These are phyloP conservation scores for Kingdonia uniflora DNA, from an alignment of 164 flowering plant species.

Conservation along the genomic window DNA sequence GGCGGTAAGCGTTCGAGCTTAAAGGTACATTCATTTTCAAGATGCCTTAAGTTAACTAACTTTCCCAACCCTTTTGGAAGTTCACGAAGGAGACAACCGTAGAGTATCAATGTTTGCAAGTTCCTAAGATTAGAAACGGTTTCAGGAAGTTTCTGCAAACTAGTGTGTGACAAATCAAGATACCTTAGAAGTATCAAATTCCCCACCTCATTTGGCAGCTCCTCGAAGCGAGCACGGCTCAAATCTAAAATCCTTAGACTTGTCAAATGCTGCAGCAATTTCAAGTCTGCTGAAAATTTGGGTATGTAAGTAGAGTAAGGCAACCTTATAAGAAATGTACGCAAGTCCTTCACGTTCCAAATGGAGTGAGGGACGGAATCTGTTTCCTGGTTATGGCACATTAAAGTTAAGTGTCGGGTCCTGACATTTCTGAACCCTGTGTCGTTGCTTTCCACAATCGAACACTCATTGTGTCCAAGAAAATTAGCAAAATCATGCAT, in stretches of 20 bases:
- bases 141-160: background rate
- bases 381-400: background rate
- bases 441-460: background rate
- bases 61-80: constrained; percentile 3
- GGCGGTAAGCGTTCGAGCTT: background rate
- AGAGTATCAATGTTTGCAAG: constrained; percentile 1
- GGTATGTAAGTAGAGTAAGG: background rate
- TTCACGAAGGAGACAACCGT: background rate
- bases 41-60: background rate
- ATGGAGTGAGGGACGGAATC: background rate
- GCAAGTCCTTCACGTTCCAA: background rate
- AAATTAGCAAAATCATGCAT: constrained; percentile 2
- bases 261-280: background rate
- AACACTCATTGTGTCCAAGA: background rate
- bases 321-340: background rate
- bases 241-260: background rate
- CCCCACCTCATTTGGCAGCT: background rate
- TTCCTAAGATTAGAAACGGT: background rate
- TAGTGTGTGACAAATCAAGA: background rate
- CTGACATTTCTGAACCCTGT: background rate
- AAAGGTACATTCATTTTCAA: background rate
- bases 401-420: background rate
- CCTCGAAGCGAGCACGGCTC: background rate
- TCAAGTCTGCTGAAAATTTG: background rate
- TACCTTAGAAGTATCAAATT: constrained; percentile 3